Evolutionary conservation across 2,329 filamentous ascomycete species (phyloP), one percentile per base, ranked within the genome.

Genomic region (Golovinomyces cichoracearum): DNA sequence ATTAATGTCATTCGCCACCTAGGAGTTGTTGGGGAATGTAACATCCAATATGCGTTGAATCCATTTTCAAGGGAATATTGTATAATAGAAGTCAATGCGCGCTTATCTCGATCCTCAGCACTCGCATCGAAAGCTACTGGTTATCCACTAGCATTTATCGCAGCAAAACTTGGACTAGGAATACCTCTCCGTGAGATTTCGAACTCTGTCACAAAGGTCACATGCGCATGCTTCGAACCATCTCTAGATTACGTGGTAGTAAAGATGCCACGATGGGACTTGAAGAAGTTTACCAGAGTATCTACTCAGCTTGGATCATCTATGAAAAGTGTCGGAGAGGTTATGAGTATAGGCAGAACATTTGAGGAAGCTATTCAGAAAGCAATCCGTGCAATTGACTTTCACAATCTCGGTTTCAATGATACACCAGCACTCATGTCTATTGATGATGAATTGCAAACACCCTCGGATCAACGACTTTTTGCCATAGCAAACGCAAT

Each of bases 341-440:
- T 98, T 55, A 95, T 98, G 90, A 88, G 82, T 59, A 94, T 98
- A 56, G 90, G 90, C 50, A 72, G 90, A 55, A 93, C 83, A 0
- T 98, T 98, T 57, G 90, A 98, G 65, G 90, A 98, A 66, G 90
- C 90, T 7, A 93, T 98, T 38, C 90, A 98, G 60, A 98, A 95
- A 65, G 90, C 90, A 19, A 98, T 98, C 58, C 80, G 90, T 47
- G 79, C 84, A 37, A 88, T 95, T 50, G 90, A 98, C 63, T 88
- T 83, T 65, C 80, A 90, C 68, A 95, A 95, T 62, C 71, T 93
- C 22, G 90, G 90, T 26, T 98, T 94, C 66, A 86, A 84, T 58
- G 83, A 90, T 62, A 93, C 85, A 12, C 76, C 78, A 59, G 85
- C 85, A 2, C 72, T 95, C 41, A 94, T 95, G 83, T 85, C 82